Evolutionary conservation across 2,329 filamentous ascomycete species (phyloP).

Genomic region (Mollisiaceae sp.): DNA sequence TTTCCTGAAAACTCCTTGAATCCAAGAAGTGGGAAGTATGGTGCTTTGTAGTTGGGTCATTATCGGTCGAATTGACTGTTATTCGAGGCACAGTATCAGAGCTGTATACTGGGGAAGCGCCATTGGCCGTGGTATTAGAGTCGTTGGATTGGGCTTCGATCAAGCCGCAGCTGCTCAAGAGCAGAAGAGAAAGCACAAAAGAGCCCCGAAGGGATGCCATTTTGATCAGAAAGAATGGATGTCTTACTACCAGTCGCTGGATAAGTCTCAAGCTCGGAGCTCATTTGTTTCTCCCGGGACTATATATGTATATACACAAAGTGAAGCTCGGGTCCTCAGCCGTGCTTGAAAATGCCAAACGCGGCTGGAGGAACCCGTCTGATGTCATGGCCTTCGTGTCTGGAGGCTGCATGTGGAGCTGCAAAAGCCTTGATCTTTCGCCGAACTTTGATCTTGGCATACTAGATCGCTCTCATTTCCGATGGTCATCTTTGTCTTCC

Average conservation of each 20-base stretch:
- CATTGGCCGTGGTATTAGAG: constrained; percentile 13
- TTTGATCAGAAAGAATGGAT: neutral
- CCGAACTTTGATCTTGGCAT: neutral
- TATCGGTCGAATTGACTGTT: constrained; percentile 21
- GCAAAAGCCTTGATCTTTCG: neutral
- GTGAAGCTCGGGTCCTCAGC: neutral
- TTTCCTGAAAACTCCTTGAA: constrained; percentile 33
- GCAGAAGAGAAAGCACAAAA: neutral
- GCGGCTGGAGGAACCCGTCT: neutral
- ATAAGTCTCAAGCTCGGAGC: neutral
- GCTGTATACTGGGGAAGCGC: constrained; percentile 14
- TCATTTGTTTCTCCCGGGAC: neutral
- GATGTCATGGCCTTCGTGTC: neutral
- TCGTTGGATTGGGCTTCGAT: constrained; percentile 10
- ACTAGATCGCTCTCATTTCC: neutral
- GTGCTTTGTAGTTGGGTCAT: constrained; percentile 29
- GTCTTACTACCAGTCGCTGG: neutral
- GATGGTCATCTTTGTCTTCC: neutral
- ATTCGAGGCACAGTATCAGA: constrained; percentile 23
- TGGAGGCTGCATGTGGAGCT: neutral
- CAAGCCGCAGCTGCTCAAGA: constrained; percentile 5
- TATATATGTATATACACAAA: neutral
- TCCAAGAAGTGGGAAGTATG: constrained; percentile 31
- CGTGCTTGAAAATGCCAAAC: neutral
- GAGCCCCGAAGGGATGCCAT: neutral